Evolutionary conservation across 768 basidiomycete species (phyloP), one percentile per base, ranked within the genome.

Genomic region (Trametes meyenii): DNA sequence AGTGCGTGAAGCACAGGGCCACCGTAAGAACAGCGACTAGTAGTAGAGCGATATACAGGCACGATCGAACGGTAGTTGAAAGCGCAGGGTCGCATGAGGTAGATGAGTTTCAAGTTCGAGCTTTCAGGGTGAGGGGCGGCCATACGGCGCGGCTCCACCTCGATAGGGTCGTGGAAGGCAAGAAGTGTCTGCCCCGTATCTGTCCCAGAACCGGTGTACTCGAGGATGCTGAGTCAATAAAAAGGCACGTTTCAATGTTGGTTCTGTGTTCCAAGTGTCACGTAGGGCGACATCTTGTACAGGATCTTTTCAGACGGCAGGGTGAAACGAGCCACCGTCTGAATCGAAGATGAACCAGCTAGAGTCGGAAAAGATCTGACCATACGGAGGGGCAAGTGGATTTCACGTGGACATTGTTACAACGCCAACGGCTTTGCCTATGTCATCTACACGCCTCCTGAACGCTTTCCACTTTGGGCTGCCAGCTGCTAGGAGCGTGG

Each of bases 121-220:
- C n/a, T n/a, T n/a, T n/a, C n/a, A n/a, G n/a, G n/a, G n/a, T n/a
- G n/a, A n/a, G n/a, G n/a, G n/a, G n/a, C n/a, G n/a, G n/a, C n/a
- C n/a, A n/a, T n/a, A n/a, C n/a, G n/a, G n/a, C n/a, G n/a, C n/a
- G n/a, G n/a, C n/a, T n/a, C n/a, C n/a, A n/a, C n/a, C n/a, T n/a
- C n/a, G n/a, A n/a, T n/a, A n/a, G n/a, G n/a, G n/a, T n/a, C n/a
- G n/a, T n/a, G n/a, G n/a, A n/a, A n/a, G n/a, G n/a, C n/a, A n/a
- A n/a, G n/a, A n/a, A n/a, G 62, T 82, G 77, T 81, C 19, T 63
- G 79, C 91, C 90, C 83, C 93, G 92, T 94, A 96, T 94, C 94
- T 96, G 93, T 96, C 93, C 85, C 87, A 89, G 79, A 79, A 77
- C 78, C 77, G 76, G 85, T 77, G 65, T 70, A 77, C 83, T 90